Percentiles rank a stretch among this genome's conserved stretches.
Evolutionary conservation across 768 basidiomycete genomes (phyloP).

Genomic region (Clavaria fumosa): DNA sequence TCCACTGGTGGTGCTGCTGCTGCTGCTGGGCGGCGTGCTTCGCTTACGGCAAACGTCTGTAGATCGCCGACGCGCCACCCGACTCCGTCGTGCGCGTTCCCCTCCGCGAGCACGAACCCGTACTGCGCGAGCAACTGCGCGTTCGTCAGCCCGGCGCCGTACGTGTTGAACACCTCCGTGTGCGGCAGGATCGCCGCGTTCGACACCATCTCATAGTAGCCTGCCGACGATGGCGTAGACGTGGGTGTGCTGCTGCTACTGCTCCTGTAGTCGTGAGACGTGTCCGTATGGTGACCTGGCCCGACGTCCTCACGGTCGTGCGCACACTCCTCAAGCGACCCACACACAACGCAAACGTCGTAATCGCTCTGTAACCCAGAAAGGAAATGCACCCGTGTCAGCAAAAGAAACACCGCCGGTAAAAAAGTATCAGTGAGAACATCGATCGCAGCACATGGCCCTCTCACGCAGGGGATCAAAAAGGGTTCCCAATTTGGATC

Average conservation of each 20-base stretch:
- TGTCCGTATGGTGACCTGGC: neutral
- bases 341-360: slow-evolving; percentile 59
- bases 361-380: slow-evolving; percentile 41
- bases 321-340: slow-evolving; percentile 47
- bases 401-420: too few species aligned
- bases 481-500: too few species aligned
- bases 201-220: slow-evolving; percentile 54
- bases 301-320: slow-evolving; percentile 35
- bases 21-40: too few species aligned
- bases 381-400: slow-evolving; percentile 7
- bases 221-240: slow-evolving; percentile 14
- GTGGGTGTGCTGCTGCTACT: neutral
- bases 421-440: too few species aligned
- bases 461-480: too few species aligned
- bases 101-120: slow-evolving; percentile 62
- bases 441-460: too few species aligned
- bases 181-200: slow-evolving; percentile 32
- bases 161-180: slow-evolving; percentile 63
- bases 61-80: slow-evolving; percentile 26
- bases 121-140: slow-evolving; percentile 52
- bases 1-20: too few species aligned
- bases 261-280: neutral
- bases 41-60: slow-evolving; percentile 8
- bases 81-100: slow-evolving; percentile 51
- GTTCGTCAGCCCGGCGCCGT: slow-evolving; percentile 51